Evolutionary conservation across 371 early-diverging fungal species (phyloP).

Genomic region (Chytridiales sp.): DNA sequence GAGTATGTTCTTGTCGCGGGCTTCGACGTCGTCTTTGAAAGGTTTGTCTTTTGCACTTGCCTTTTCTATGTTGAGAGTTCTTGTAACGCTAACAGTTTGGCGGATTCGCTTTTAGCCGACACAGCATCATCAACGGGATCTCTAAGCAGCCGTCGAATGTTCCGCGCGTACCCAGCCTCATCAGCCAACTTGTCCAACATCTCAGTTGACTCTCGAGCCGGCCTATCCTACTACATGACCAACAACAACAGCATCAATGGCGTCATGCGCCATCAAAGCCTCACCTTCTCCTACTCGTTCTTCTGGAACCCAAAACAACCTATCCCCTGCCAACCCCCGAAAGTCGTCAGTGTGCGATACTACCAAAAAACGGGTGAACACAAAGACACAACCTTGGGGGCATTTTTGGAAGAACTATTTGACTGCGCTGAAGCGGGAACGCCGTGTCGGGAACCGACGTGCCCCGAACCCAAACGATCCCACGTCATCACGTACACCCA

Average conservation of each 20-base stretch:
- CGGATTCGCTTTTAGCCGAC: no score
- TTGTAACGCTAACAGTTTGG: no score
- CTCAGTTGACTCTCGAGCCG: slow-evolving; percentile 55
- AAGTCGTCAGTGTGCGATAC: slow-evolving; percentile 54
- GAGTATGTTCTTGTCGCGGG: no score
- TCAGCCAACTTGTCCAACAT: slow-evolving; percentile 13
- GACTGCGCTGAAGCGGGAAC: slow-evolving; percentile 36
- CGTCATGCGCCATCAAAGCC: slow-evolving; percentile 57
- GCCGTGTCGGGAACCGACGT: slow-evolving; percentile 43
- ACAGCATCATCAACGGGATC: no score
- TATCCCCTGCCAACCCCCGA: slow-evolving; percentile 58
- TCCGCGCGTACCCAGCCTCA: background rate
- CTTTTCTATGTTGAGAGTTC: no score
- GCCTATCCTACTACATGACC: slow-evolving; percentile 57
- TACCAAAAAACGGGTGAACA: slow-evolving; percentile 45
- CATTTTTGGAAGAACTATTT: slow-evolving; percentile 52
- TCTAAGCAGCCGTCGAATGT: background rate
- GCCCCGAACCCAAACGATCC: slow-evolving; percentile 49
- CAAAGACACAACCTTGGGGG: slow-evolving; percentile 56
- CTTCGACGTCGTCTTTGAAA: no score
- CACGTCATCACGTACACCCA: slow-evolving; percentile 60
- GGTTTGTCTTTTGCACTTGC: no score
- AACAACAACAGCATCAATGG: slow-evolving; percentile 57
- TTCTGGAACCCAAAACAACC: slow-evolving; percentile 48
- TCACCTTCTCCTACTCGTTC: slow-evolving; percentile 54